A percentile compares a stretch with the other conserved stretches of the same genome.
phyloP scores from a whole-genome alignment of 140 eudicot genomes.

The Erigeron philadelphicus region DNA sequence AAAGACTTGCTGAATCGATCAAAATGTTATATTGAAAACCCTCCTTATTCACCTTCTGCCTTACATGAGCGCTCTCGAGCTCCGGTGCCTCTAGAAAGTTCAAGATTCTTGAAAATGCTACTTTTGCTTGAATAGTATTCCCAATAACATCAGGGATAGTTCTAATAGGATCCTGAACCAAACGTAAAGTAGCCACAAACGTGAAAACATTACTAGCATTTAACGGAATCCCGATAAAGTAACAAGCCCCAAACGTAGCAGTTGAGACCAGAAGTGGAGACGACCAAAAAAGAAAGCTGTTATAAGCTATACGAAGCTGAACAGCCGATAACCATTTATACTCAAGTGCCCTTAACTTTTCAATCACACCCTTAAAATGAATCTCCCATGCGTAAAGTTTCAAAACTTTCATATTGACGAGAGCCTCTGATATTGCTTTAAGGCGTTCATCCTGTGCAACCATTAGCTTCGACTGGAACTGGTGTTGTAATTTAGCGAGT shows the following conservation, averaged over 20 bases:
- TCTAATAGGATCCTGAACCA: slow-evolving; percentile 90
- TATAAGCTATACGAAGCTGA: slow-evolving; percentile 75
- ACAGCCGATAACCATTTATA: slow-evolving; percentile 72
- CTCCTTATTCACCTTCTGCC: slow-evolving; percentile 36
- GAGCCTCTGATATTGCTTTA: slow-evolving; percentile 76
- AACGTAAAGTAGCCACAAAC: slow-evolving; percentile 81
- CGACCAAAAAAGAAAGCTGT: slow-evolving; percentile 79
- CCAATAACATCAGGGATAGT: slow-evolving; percentile 93
- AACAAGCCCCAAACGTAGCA: slow-evolving; percentile 92
- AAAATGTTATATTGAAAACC: slow-evolving; percentile 30
- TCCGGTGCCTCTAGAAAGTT: slow-evolving; percentile 87
- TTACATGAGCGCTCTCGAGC: slow-evolving; percentile 48
- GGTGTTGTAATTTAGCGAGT: slow-evolving; percentile 82
- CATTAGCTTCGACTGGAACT: slow-evolving; percentile 74
- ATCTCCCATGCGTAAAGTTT: slow-evolving; percentile 93
- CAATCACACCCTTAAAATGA: slow-evolving; percentile 69
- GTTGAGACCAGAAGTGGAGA: slow-evolving; percentile 86
- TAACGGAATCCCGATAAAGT: slow-evolving; percentile 62
- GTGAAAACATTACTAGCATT: slow-evolving; percentile 88
- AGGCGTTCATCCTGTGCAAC: slow-evolving; percentile 79
- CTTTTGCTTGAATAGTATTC: slow-evolving; percentile 80
- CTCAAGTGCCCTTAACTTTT: slow-evolving; percentile 57
- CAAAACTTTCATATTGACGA: slow-evolving; percentile 87
- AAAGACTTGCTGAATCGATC: slow-evolving; percentile 59
- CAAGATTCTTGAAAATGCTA: slow-evolving; percentile 68